Evolutionary conservation across 2,329 filamentous ascomycete species (phyloP).

Genomic region (Corinectria fuckeliana): DNA sequence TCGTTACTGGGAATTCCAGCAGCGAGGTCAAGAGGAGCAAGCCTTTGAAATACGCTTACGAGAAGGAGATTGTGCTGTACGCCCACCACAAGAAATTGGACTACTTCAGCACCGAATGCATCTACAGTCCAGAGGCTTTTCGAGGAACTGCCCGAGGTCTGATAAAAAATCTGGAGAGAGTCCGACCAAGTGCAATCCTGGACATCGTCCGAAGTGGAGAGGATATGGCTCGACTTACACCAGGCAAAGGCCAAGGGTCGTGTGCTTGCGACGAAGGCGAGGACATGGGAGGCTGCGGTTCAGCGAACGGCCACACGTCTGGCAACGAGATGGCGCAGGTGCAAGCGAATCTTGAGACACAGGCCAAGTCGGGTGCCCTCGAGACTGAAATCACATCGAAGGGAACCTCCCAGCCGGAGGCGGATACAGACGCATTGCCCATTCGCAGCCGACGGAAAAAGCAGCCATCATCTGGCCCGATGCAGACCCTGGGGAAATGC

Average conservation of each 20-base stretch:
- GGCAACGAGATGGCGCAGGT: constrained; percentile 83
- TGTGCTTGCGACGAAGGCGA: constrained; percentile 48
- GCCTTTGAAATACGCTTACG: constrained; percentile 96
- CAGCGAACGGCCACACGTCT: constrained; percentile 65
- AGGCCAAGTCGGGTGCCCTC: constrained; percentile 28
- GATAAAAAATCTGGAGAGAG: constrained; percentile 94
- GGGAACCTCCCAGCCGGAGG: constrained; percentile 28
- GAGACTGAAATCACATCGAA: constrained; percentile 44
- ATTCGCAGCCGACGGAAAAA: constrained; percentile 40
- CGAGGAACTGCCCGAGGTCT: constrained; percentile 87
- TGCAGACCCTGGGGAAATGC: constrained; percentile 82
- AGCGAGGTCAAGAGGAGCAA: constrained; percentile 95
- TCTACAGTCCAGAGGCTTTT: constrained; percentile 97
- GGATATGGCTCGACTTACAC: constrained; percentile 84
- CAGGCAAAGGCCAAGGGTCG: constrained; percentile 45
- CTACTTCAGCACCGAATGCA: constrained; percentile 98
- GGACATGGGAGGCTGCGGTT: constrained; percentile 73
- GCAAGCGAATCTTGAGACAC: constrained; percentile 60
- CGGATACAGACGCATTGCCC: constrained; percentile 44
- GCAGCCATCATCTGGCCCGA: constrained; percentile 45
- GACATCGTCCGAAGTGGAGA: constrained; percentile 95
- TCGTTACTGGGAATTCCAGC: constrained; percentile 78
- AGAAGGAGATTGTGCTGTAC: constrained; percentile 98
- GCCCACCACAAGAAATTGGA: constrained; percentile 96
- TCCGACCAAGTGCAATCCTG: constrained; percentile 90